Conservation (phyloP, 352 stramenopile genomes). For the Saprolegnia diclina region DNA sequence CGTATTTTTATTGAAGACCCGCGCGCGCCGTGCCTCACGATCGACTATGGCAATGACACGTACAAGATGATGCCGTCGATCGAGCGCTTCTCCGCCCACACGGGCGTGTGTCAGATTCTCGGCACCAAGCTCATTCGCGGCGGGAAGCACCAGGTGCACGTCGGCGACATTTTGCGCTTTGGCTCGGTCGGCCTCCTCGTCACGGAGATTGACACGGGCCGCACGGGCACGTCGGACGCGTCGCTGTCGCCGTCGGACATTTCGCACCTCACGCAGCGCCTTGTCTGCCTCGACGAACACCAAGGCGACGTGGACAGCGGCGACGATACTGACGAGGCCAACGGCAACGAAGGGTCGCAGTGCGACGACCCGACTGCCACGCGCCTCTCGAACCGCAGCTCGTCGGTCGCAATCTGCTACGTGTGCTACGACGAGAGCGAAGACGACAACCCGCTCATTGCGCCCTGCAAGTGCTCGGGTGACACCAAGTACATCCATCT, state of each 20-base stretch:
- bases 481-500: slow-evolving; percentile 96
- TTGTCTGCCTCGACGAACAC: slow-evolving; percentile 74
- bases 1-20: slow-evolving; percentile 86
- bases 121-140: slow-evolving; percentile 81
- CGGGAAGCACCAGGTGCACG: slow-evolving; percentile 69
- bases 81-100: slow-evolving; percentile 83
- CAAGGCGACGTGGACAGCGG: slow-evolving; percentile 75
- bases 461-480: slow-evolving; percentile 91
- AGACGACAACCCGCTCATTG: slow-evolving; percentile 89
- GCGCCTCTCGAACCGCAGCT: slow-evolving; percentile 65
- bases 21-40: slow-evolving; percentile 72
- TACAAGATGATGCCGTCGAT: slow-evolving; percentile 79
- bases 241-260: slow-evolving; percentile 68
- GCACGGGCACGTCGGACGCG: slow-evolving; percentile 59
- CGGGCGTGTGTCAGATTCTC: slow-evolving; percentile 81
- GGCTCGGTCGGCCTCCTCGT: slow-evolving; percentile 74
- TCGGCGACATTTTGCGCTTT: slow-evolving; percentile 85
- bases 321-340: slow-evolving; percentile 74
- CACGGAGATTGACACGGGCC: slow-evolving; percentile 76
- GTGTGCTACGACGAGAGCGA: slow-evolving; percentile 84
- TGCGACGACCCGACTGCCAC: slow-evolving; percentile 73
- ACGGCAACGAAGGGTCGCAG: slow-evolving; percentile 72
- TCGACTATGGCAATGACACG: slow-evolving; percentile 81
- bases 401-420: slow-evolving; percentile 78
- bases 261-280: slow-evolving; percentile 71